These are phyloP conservation scores for Suillus variegatus DNA, from an alignment of 768 basidiomycete species.

Conservation along the genomic window DNA sequence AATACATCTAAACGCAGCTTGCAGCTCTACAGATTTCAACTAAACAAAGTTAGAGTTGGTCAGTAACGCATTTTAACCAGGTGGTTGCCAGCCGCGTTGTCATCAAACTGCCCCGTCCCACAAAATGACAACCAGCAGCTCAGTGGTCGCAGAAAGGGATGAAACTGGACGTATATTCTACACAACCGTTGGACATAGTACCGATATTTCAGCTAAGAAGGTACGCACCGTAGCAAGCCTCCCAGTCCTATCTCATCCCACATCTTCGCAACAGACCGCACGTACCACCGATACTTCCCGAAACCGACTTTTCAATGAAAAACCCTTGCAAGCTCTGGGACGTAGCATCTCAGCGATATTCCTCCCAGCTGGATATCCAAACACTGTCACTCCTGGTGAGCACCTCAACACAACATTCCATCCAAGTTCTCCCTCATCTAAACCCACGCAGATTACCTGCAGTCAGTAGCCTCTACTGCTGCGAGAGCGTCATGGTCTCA, in stretches of 20 bases:
- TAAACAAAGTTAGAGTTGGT: neutral
- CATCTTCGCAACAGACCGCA: neutral
- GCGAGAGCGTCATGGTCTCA: constrained; percentile 10
- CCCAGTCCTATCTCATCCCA: neutral
- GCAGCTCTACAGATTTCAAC: neutral
- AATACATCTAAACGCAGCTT: neutral
- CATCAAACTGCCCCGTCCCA: neutral
- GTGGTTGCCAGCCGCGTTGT: neutral
- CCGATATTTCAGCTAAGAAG: neutral
- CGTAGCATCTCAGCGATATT: constrained; percentile 36
- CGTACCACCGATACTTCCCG: neutral
- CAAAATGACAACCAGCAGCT: neutral
- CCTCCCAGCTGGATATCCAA: constrained; percentile 63
- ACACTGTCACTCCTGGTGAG: constrained; percentile 60
- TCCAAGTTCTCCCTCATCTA: neutral
- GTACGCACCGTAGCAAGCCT: neutral
- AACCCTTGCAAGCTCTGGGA: neutral
- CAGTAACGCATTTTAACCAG: neutral
- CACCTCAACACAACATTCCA: neutral
- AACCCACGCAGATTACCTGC: constrained; percentile 46
- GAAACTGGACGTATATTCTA: constrained; percentile 4
- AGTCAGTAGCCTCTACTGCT: constrained; percentile 35
- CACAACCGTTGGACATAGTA: neutral
- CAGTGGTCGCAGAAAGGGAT: neutral
- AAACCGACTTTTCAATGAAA: neutral